phyloP scores from a whole-genome alignment of 352 stramenopile genomes.

The Phytopythium ostracodes region DNA sequence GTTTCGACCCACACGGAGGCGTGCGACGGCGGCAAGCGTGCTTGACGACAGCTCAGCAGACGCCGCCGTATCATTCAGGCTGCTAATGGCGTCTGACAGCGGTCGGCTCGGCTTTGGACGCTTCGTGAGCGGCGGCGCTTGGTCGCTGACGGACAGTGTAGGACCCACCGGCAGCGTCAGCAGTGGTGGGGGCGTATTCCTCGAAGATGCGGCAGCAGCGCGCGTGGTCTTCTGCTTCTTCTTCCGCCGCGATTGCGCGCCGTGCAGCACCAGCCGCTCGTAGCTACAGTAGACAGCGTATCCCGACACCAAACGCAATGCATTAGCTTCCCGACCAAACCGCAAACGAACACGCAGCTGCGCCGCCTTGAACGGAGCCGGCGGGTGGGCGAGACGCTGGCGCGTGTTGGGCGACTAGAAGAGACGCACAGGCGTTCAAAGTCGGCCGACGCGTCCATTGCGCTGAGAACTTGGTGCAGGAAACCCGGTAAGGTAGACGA shows the following conservation, averaged over 20 bases:
- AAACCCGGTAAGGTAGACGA: no score
- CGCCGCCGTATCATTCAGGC: background rate
- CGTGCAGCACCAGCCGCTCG: slow-evolving; percentile 24
- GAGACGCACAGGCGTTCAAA: slow-evolving; percentile 29
- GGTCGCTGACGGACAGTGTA: background rate
- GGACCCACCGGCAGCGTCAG: no score
- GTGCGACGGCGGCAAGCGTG: background rate
- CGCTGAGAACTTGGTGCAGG: no score
- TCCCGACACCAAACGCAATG: background rate
- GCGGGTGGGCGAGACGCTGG: no score
- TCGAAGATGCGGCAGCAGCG: no score
- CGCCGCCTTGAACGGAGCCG: background rate
- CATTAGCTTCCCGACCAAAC: background rate
- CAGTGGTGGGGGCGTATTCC: no score
- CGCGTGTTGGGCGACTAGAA: no score
- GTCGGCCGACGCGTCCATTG: slow-evolving; percentile 8
- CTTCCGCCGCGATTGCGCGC: slow-evolving; percentile 12
- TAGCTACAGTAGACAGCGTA: slow-evolving; percentile 21
- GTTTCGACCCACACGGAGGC: background rate
- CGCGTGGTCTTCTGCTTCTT: background rate
- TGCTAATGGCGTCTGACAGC: background rate
- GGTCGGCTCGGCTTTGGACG: background rate
- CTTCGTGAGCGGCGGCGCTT: background rate
- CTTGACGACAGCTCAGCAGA: background rate
- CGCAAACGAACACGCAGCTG: background rate